phyloP scores from a whole-genome alignment of 371 early-diverging fungal species.

The Circinella minor region DNA sequence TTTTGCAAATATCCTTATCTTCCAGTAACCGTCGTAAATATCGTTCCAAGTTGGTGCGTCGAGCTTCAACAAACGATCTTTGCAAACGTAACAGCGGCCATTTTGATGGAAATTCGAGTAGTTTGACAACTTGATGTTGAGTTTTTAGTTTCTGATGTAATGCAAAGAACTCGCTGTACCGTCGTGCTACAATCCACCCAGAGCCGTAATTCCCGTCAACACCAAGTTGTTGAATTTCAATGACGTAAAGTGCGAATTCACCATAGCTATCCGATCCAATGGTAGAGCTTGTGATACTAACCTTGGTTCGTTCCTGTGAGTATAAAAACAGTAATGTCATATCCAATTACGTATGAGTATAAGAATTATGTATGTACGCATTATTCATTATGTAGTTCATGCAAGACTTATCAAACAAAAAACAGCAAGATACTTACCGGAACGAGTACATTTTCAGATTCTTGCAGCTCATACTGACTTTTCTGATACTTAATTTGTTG shows the following conservation, averaged over 20 bases:
- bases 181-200: slow-evolving; percentile 81
- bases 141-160: slow-evolving; percentile 74
- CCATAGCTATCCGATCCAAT: slow-evolving; percentile 60
- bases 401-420: too few species aligned
- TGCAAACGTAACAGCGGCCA: slow-evolving; percentile 67
- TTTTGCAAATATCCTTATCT: slow-evolving; percentile 57
- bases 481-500: slow-evolving; percentile 70
- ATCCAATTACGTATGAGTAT: background rate
- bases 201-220: slow-evolving; percentile 57
- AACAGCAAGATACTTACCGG: slow-evolving; percentile 50
- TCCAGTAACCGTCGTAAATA: slow-evolving; percentile 72
- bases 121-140: slow-evolving; percentile 57
- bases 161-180: slow-evolving; percentile 83
- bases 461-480: slow-evolving; percentile 65
- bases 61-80: slow-evolving; percentile 69
- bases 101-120: slow-evolving; percentile 79
- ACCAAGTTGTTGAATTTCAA: slow-evolving; percentile 76
- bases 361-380: background rate
- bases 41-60: slow-evolving; percentile 69
- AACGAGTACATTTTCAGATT: slow-evolving; percentile 68
- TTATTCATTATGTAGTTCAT: background rate
- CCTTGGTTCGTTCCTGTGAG: slow-evolving; percentile 59
- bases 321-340: background rate
- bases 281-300: slow-evolving; percentile 63
- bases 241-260: slow-evolving; percentile 76